These are phyloP conservation scores for Fusarium vanettenii DNA, from an alignment of 2,329 filamentous ascomycete genomes.

Conservation along the genomic window DNA sequence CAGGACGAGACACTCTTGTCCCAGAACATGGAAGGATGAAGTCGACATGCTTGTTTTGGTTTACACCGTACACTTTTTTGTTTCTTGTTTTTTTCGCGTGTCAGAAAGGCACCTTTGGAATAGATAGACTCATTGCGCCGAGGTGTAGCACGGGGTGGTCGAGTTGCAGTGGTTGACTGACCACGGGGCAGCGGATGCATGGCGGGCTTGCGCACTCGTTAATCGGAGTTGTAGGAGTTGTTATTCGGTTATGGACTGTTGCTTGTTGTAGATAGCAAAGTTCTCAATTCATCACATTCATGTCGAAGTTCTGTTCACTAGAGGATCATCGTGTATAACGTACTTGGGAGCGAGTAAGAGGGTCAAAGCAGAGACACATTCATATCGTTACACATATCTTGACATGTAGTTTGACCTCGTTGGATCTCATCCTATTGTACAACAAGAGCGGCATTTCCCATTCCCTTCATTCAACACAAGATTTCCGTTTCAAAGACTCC, in stretches of 20 bases:
- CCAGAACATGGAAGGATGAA: neutral
- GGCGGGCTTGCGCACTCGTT: slow-evolving; percentile 45
- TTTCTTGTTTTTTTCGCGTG: slow-evolving; percentile 29
- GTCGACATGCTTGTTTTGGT: slow-evolving; percentile 32
- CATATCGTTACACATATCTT: slow-evolving; percentile 42
- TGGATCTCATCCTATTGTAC: slow-evolving; percentile 43
- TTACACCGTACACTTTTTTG: slow-evolving; percentile 31
- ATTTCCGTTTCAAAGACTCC: slow-evolving; percentile 24
- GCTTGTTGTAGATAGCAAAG: slow-evolving; percentile 34
- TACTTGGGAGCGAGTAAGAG: neutral
- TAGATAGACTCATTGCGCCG: slow-evolving; percentile 40
- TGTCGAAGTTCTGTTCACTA: slow-evolving; percentile 1
- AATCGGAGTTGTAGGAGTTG: slow-evolving; percentile 45
- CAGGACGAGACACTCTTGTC: neutral
- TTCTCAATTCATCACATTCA: slow-evolving; percentile 30
- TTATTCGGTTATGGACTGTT: slow-evolving; percentile 29
- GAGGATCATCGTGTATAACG: neutral
- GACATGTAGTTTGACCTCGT: slow-evolving; percentile 34
- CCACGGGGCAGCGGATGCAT: slow-evolving; percentile 34
- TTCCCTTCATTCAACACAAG: slow-evolving; percentile 26
- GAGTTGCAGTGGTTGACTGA: slow-evolving; percentile 1
- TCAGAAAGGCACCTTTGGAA: slow-evolving; percentile 43
- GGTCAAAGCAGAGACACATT: slow-evolving; percentile 10
- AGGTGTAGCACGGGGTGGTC: slow-evolving; percentile 14
- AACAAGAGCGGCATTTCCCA: slow-evolving; percentile 46